These are phyloP conservation scores for Heterobasidion annosum DNA, from an alignment of 1,284 basidiomycete genomes.

Conservation along the genomic window DNA sequence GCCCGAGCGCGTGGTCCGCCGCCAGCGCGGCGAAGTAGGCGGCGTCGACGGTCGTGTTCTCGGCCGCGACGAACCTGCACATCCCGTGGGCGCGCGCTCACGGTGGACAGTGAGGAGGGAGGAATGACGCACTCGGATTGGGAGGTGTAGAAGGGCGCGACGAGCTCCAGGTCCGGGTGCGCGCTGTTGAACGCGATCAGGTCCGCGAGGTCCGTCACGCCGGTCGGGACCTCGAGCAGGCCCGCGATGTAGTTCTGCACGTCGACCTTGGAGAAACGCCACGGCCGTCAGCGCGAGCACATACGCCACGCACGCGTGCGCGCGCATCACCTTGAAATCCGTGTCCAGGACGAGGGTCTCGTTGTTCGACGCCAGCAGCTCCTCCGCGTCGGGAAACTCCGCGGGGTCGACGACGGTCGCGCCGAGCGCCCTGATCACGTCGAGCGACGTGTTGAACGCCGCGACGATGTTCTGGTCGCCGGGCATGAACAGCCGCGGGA, in stretches of 20 bases:
- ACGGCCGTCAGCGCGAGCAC: not conserved
- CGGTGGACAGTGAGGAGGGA: not conserved
- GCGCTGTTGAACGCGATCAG: slow-evolving; percentile 46
- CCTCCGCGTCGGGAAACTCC: slow-evolving; percentile 46
- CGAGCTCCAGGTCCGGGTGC: slow-evolving; percentile 38
- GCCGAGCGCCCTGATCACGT: slow-evolving; percentile 38
- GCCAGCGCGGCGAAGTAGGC: slow-evolving; percentile 41
- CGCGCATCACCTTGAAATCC: slow-evolving; percentile 44
- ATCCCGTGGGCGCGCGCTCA: not conserved
- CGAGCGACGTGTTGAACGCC: slow-evolving; percentile 16
- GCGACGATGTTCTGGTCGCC: slow-evolving; percentile 5
- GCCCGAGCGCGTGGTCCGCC: slow-evolving; percentile 41
- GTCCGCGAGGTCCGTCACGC: slow-evolving; percentile 43
- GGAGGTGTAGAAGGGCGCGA: slow-evolving; percentile 33
- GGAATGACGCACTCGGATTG: slow-evolving; percentile 30
- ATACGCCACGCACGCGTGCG: not conserved
- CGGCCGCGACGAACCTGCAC: slow-evolving; percentile 35
- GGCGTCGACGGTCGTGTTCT: slow-evolving; percentile 36
- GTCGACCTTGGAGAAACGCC: slow-evolving; percentile 29
- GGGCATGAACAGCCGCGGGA: slow-evolving; percentile 26
- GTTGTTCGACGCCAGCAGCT: slow-evolving; percentile 38
- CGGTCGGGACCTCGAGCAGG: slow-evolving; percentile 39
- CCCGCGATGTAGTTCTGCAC: slow-evolving; percentile 36
- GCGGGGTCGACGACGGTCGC: slow-evolving; percentile 57
- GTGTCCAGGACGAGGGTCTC: slow-evolving; percentile 43